A percentile compares a stretch with the other conserved stretches of the same genome.
These are phyloP conservation scores for Zygoascus tannicola DNA, from an alignment of 805 yeast genomes.

Conservation along the genomic window DNA sequence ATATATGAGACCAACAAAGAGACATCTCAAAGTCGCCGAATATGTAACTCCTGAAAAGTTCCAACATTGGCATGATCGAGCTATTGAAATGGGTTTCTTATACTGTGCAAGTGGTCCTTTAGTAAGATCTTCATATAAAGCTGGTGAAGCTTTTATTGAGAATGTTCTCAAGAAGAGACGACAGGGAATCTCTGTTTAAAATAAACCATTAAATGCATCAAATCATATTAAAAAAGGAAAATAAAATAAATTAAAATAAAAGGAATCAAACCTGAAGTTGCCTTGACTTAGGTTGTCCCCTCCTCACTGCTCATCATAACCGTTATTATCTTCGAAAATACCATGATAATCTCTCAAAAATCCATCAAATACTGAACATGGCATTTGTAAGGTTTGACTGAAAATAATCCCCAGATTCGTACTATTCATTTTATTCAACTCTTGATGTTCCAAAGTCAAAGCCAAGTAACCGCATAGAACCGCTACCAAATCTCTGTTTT, in stretches of 20 bases:
- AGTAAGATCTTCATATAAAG: slow-evolving; percentile 93
- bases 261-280: slow-evolving; percentile 2
- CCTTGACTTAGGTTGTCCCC: too few species aligned
- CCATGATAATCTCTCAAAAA: slow-evolving; percentile 54
- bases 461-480: slow-evolving; percentile 60
- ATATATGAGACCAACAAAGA: slow-evolving; percentile 96
- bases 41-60: slow-evolving; percentile 91
- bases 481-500: slow-evolving; percentile 51
- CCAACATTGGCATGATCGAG: slow-evolving; percentile 83
- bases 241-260: not conserved
- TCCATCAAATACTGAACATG: slow-evolving; percentile 49
- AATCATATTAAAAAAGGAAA: not conserved
- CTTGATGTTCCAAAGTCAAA: slow-evolving; percentile 51
- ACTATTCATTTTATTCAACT: slow-evolving; percentile 72
- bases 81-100: slow-evolving; percentile 79
- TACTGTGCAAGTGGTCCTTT: slow-evolving; percentile 97
- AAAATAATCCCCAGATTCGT: slow-evolving; percentile 72
- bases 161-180: slow-evolving; percentile 72
- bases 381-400: slow-evolving; percentile 67
- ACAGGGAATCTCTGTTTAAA: not conserved
- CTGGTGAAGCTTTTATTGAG: slow-evolving; percentile 96
- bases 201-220: not conserved
- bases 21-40: slow-evolving; percentile 97
- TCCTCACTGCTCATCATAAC: too few species aligned
- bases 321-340: slow-evolving; percentile 36